These are phyloP conservation scores for Coniferiporia weirii DNA, from an alignment of 1,284 basidiomycete species.

Conservation along the genomic window DNA sequence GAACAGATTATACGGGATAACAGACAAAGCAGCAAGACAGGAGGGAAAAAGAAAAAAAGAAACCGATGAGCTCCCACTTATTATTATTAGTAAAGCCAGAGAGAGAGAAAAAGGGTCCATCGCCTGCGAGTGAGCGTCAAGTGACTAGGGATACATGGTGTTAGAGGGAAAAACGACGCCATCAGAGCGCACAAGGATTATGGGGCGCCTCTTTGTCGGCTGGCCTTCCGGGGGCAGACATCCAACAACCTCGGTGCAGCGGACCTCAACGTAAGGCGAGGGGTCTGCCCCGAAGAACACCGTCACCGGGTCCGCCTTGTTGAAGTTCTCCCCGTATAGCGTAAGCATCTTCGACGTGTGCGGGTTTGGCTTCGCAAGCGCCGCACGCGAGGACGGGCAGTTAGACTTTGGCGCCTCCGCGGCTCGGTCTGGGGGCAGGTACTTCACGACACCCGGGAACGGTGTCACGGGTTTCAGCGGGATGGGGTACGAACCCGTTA, in stretches of 20 bases:
- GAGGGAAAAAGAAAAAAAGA: conserved; percentile 12
- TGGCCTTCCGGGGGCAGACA: conserved; percentile 68
- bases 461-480: conserved; percentile 82
- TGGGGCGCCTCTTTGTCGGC: conserved; percentile 63
- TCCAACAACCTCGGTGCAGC: conserved; percentile 83
- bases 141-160: conserved; percentile 67
- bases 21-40: conserved; percentile 18
- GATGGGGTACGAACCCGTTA: conserved; percentile 64
- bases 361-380: conserved; percentile 66
- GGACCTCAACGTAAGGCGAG: conserved; percentile 80
- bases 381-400: conserved; percentile 56
- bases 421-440: conserved; percentile 79
- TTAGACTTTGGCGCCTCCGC: conserved; percentile 67
- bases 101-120: conserved; percentile 7
- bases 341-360: conserved; percentile 74
- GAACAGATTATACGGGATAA: conserved; percentile 18
- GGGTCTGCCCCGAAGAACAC: conserved; percentile 89
- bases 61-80: conserved; percentile 16
- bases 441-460: conserved; percentile 80
- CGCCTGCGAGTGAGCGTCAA: conserved; percentile 19
- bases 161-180: conserved; percentile 91
- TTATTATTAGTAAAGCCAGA: conserved; percentile 13
- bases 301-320: conserved; percentile 67
- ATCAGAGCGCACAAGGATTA: conserved; percentile 83
- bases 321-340: conserved; percentile 87